These are phyloP conservation scores for Oryza brachyantha DNA, from an alignment of 176 grass and related monocot species.

Conservation along the genomic window DNA sequence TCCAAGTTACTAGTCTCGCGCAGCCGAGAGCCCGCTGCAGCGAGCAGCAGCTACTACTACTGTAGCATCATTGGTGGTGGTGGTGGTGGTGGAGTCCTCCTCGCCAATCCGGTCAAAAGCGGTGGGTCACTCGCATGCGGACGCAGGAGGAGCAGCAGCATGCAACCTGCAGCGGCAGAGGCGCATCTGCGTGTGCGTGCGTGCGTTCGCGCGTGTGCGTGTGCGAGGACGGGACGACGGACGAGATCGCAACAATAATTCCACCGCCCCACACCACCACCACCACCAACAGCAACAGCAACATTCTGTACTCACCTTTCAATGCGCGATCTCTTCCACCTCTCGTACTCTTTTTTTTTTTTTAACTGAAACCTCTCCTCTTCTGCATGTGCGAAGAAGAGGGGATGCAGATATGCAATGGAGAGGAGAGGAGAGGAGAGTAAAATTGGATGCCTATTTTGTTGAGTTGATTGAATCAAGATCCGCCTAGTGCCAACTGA, in stretches of 20 bases:
- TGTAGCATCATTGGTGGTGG: no score
- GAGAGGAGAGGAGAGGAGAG: background rate
- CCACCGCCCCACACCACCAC: no score
- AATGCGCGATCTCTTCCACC: no score
- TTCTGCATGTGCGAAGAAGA: no score
- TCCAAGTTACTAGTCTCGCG: background rate
- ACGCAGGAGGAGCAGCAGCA: background rate
- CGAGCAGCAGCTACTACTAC: background rate
- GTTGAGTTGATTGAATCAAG: constrained; percentile 1
- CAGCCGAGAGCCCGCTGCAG: background rate
- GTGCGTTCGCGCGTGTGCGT: background rate
- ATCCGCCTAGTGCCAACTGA: background rate
- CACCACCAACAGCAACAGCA: no score
- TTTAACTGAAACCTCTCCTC: no score
- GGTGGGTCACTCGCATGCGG: no score
- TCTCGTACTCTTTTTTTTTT: no score
- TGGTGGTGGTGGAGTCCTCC: background rate
- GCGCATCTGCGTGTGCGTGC: background rate
- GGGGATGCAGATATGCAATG: no score
- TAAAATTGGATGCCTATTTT: background rate
- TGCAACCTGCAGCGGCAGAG: background rate
- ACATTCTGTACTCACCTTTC: no score
- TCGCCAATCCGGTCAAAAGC: constrained; percentile 50
- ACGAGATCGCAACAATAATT: background rate
- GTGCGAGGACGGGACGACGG: background rate